These are phyloP conservation scores for Scleroderma bovista DNA, from an alignment of 768 basidiomycete species.

Conservation along the genomic window DNA sequence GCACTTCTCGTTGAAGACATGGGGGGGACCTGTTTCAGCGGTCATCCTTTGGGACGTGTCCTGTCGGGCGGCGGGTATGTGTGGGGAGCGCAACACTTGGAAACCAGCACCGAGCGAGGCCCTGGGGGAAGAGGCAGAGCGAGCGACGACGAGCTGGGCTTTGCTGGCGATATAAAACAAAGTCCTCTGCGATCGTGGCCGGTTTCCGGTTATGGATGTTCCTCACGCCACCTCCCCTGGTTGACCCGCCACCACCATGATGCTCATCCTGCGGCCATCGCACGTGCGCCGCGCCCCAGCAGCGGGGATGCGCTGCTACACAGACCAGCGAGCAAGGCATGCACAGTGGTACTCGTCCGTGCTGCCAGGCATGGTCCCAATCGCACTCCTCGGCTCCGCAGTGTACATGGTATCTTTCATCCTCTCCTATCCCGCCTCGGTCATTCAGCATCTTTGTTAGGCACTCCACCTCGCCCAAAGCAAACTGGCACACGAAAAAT, in stretches of 20 bases:
- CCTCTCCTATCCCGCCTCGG: not conserved
- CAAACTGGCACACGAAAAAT: slow-evolving; percentile 65
- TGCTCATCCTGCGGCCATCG: not conserved
- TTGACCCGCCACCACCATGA: slow-evolving; percentile 12
- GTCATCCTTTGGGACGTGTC: not conserved
- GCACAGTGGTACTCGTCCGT: slow-evolving; percentile 63
- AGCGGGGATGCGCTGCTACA: slow-evolving; percentile 8
- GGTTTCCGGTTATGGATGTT: not conserved
- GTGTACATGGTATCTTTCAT: slow-evolving; percentile 58
- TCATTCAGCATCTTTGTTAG: slow-evolving; percentile 31
- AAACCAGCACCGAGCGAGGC: not conserved
- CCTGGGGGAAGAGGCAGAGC: not conserved
- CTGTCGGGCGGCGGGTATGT: too few species aligned
- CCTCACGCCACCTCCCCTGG: slow-evolving; percentile 2
- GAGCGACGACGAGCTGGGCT: not conserved
- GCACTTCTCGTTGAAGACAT: slow-evolving; percentile 16
- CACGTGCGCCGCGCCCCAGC: not conserved
- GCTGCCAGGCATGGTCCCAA: slow-evolving; percentile 72
- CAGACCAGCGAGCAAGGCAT: slow-evolving; percentile 40
- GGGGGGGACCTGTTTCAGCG: not conserved
- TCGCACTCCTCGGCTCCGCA: slow-evolving; percentile 72
- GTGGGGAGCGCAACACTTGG: not conserved
- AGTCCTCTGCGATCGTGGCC: not conserved
- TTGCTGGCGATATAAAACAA: not conserved
- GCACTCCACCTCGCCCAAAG: slow-evolving; percentile 60